Evolutionary conservation across 1,139 yeast genomes (phyloP), one percentile per base, ranked within the genome.

Genomic region (Debaryomyces psychrophilus): DNA sequence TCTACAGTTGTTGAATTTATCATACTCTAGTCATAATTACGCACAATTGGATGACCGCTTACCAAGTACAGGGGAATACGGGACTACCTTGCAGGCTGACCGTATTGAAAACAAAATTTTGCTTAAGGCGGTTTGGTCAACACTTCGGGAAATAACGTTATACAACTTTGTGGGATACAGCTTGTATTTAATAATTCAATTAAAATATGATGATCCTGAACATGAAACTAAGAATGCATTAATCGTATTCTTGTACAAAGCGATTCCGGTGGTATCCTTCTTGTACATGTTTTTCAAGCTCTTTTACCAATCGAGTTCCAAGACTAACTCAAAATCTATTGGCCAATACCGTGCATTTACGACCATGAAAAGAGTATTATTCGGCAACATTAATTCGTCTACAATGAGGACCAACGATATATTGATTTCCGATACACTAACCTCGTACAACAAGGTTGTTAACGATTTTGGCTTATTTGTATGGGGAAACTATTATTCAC

Each of bases 341-440:
- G 85, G 82, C 8, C 78, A 78, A 44, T 58, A 65, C 31, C 64
- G 84, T 39, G 65, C 77, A 26, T 65, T 65, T 51, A 62, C 79
- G 43, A 78, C 88, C 15, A 54, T 79, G 50, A 68, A 73, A 55
- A 65, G 97, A 52, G 69, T 85, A 42, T 41, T 78, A 18, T 39
- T 68, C 41, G 90, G 95, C 5, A 68, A 72, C 8, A 79, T 87
- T 50, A 83, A 85, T 54, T 65, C 73, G 4, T 55, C 66, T 22
- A 73, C 77, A 2, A 69, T 81, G 67, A 72, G 97, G 58, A 82
- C 88, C 25, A 87, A 88, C 48, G 96, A 90, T 60, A 87, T 90
- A 41, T 67, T 92, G 47, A 65, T 90, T 8, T 83, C 96, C 6
- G 97, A 90, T 69, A 82, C 90, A 4, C 68, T 90, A 44, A 86